These are phyloP conservation scores for Ustilago loliicola DNA, from an alignment of 1,284 basidiomycete species.

Conservation along the genomic window DNA sequence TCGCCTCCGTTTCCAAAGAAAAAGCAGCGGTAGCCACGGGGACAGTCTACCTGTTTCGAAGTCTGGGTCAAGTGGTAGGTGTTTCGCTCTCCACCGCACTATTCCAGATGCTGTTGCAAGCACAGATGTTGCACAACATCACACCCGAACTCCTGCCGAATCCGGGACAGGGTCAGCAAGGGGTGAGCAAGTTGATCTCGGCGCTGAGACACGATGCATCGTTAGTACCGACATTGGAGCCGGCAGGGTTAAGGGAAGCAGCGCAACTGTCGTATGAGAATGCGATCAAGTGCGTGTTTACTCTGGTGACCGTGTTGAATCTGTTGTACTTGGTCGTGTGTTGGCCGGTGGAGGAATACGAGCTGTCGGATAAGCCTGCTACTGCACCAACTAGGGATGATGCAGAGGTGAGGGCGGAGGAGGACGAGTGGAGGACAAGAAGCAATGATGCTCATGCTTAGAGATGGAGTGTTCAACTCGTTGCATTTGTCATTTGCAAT, in stretches of 20 bases:
- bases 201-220: constrained; percentile 82
- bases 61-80: constrained; percentile 82
- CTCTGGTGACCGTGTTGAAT: constrained; percentile 80
- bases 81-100: constrained; percentile 83
- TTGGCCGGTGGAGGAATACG: constrained; percentile 41
- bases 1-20: constrained; percentile 47
- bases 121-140: constrained; percentile 77
- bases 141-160: constrained; percentile 74
- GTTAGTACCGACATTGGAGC: constrained; percentile 79
- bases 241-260: constrained; percentile 76
- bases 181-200: constrained; percentile 75
- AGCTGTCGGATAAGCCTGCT: constrained; percentile 38
- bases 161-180: constrained; percentile 18
- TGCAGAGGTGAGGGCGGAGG: background rate
- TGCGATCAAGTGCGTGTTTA: constrained; percentile 86
- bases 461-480: background rate
- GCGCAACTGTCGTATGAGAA: constrained; percentile 86
- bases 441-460: constrained; percentile 10
- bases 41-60: constrained; percentile 81
- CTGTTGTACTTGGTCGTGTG: constrained; percentile 67
- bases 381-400: constrained; percentile 7
- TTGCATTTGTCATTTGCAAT: background rate
- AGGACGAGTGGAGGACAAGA: background rate
- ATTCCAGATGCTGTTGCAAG: constrained; percentile 79
- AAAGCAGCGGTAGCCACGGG: constrained; percentile 83